These are phyloP conservation scores for Pythium biforme DNA, from an alignment of 352 stramenopile genomes.

Conservation along the genomic window DNA sequence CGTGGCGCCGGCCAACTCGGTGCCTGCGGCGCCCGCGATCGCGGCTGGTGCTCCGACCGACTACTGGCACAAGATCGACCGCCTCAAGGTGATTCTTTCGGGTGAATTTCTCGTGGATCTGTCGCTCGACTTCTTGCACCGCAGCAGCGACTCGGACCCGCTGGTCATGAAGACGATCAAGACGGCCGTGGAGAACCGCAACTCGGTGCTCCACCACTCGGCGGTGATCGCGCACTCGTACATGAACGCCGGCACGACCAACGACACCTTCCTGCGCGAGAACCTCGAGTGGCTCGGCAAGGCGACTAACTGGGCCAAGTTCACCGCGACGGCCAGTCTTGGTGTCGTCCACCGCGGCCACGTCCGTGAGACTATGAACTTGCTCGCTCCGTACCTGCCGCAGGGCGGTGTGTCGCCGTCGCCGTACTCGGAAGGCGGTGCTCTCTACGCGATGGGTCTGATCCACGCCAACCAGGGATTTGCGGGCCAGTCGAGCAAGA, in stretches of 20 bases:
- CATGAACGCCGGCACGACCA: slow-evolving; percentile 97
- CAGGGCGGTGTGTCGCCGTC: slow-evolving; percentile 83
- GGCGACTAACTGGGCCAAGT: slow-evolving; percentile 99
- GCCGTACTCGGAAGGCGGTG: slow-evolving; percentile 97
- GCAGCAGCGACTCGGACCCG: slow-evolving; percentile 88
- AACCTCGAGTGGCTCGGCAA: slow-evolving; percentile 99
- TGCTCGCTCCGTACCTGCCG: slow-evolving; percentile 97
- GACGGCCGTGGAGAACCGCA: slow-evolving; percentile 92
- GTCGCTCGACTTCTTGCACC: slow-evolving; percentile 92
- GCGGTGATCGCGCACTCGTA: slow-evolving; percentile 96
- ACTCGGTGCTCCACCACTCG: slow-evolving; percentile 97
- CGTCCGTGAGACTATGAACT: slow-evolving; percentile 96
- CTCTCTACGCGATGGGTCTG: slow-evolving; percentile 97
- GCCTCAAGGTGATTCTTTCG: slow-evolving; percentile 85
- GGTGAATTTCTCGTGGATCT: slow-evolving; percentile 93
- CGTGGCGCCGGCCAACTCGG: slow-evolving; percentile 20
- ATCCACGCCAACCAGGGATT: slow-evolving; percentile 97
- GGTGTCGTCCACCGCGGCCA: slow-evolving; percentile 98
- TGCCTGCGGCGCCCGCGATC: slow-evolving; percentile 30
- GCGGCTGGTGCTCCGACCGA: slow-evolving; percentile 54
- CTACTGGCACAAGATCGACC: slow-evolving; percentile 83
- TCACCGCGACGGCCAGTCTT: slow-evolving; percentile 97
- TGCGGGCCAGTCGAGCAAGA: slow-evolving; percentile 77
- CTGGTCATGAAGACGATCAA: slow-evolving; percentile 95
- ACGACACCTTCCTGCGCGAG: slow-evolving; percentile 97